These are phyloP conservation scores for Neopestalotiopsis rosae DNA, from an alignment of 2,329 filamentous ascomycete genomes.

Conservation along the genomic window DNA sequence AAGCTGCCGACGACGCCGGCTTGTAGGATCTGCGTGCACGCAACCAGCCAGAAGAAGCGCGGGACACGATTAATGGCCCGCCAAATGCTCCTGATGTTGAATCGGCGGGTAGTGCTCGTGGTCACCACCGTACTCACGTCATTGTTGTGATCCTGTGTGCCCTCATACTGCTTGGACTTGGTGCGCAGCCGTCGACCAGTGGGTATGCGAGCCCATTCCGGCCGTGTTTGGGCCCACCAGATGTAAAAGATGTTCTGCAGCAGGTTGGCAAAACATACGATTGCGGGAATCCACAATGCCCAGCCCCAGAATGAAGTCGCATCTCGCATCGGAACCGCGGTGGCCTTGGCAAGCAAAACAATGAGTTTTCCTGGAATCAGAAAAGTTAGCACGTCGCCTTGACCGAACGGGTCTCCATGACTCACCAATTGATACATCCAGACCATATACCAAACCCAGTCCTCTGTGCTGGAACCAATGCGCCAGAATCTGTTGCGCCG, in stretches of 20 bases:
- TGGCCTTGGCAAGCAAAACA: conserved; percentile 30
- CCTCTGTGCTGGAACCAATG: conserved; percentile 34
- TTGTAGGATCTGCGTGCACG: conserved; percentile 30
- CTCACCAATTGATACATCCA: conserved; percentile 29
- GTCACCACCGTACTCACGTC: background rate
- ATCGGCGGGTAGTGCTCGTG: background rate
- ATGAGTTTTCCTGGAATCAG: conserved; percentile 27
- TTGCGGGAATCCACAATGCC: conserved; percentile 33
- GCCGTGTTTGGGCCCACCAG: conserved; percentile 29
- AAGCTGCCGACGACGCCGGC: conserved; percentile 27
- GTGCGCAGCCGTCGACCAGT: conserved; percentile 23
- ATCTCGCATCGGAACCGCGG: conserved; percentile 33
- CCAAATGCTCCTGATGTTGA: conserved; percentile 11
- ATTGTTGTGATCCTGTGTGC: background rate
- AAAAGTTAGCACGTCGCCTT: background rate
- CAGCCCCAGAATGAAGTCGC: conserved; percentile 33
- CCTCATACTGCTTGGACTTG: background rate
- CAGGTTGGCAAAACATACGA: conserved; percentile 28
- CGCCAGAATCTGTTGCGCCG: conserved; percentile 26
- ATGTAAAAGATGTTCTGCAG: conserved; percentile 30
- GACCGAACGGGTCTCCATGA: background rate
- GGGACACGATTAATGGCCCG: conserved; percentile 23
- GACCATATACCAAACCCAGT: conserved; percentile 29
- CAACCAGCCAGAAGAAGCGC: conserved; percentile 32
- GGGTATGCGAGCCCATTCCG: conserved; percentile 31